Evolutionary conservation across 108 stramenopile species (phyloP), one percentile per base, ranked within the genome.

Genomic region (Cafeteria roenbergensis): DNA sequence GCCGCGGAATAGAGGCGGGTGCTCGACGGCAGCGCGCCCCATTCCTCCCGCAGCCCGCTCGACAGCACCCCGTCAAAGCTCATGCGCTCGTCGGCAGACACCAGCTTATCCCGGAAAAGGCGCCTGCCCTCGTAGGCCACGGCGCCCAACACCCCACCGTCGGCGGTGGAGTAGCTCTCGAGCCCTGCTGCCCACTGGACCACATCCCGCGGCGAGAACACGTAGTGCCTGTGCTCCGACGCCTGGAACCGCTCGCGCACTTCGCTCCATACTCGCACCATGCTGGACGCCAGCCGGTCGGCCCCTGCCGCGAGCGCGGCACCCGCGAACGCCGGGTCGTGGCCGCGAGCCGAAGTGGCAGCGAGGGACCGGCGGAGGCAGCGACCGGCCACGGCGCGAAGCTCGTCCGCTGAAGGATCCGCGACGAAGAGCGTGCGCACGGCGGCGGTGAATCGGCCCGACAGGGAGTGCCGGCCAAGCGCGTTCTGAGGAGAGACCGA

Each of bases 201-300:
- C 8, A 83, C 55, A 30, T 83, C 82, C 0, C 82, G 75, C 12
- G 82, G 82, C 28, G 82, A 82, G 62, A 83, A 74, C n/a, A 77
- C 55, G 74, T 83, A 83, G 55, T 83, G 82, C n/a, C 81, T 73
- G n/a, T 73, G 54, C 31, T 81, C 81, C 34, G 80, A 77, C 50
- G 78, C 77, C 0, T 76, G 56, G 64, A 80, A 84, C 34, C 27
- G 61, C 34, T 27, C n/a, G 29, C 68, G 71, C 28, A 81, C 70
- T 38, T 74, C 62, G 20, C 74, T 48, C 50, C 78, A 83, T 1
- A 82, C 25, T 8, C 76, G 74, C 8, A 84, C 81, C 69, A 82
- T 79, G 0, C 63, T 69, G 20, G 57, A 32, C 29, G 79, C 71
- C 0, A 84, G 73, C 66, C 73, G n/a, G n/a, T n/a, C n/a, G n/a